Evolutionary conservation across 352 stramenopile genomes (phyloP).

Genomic region (Lagenidium giganteum): DNA sequence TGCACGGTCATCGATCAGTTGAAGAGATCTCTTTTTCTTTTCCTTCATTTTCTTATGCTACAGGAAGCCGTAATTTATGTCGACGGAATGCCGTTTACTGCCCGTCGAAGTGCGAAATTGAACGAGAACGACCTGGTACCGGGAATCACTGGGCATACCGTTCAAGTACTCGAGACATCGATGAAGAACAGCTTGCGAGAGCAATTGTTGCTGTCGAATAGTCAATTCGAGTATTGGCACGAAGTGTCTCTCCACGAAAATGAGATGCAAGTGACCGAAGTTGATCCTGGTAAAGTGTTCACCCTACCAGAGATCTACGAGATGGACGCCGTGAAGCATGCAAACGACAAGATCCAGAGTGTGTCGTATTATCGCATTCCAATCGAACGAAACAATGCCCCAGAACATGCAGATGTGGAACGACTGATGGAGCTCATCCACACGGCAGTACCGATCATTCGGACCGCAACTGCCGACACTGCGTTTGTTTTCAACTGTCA

Average conservation of each 20-base stretch:
- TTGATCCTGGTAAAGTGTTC: constrained; percentile 38
- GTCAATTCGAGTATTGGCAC: constrained; percentile 79
- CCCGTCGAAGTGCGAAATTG: constrained; percentile 60
- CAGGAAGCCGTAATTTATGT: constrained; percentile 84
- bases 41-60: neutral
- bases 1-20: neutral
- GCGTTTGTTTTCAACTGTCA: constrained; percentile 88
- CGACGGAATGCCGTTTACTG: constrained; percentile 64
- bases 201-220: constrained; percentile 35
- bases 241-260: constrained; percentile 63
- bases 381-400: constrained; percentile 79
- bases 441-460: constrained; percentile 17
- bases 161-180: constrained; percentile 74
- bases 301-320: constrained; percentile 72
- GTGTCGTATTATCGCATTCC: constrained; percentile 67
- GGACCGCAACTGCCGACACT: constrained; percentile 26
- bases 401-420: constrained; percentile 72
- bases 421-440: constrained; percentile 54
- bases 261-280: constrained; percentile 34
- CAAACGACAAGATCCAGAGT: constrained; percentile 31
- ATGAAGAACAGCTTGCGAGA: constrained; percentile 79
- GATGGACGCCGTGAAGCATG: constrained; percentile 25
- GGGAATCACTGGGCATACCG: constrained; percentile 76
- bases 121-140: constrained; percentile 83
- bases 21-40: neutral